A percentile compares a stretch with the other conserved stretches of the same genome.
These are phyloP conservation scores for Tylopilus orsonianus DNA, from an alignment of 1,284 basidiomycete genomes.

Conservation along the genomic window DNA sequence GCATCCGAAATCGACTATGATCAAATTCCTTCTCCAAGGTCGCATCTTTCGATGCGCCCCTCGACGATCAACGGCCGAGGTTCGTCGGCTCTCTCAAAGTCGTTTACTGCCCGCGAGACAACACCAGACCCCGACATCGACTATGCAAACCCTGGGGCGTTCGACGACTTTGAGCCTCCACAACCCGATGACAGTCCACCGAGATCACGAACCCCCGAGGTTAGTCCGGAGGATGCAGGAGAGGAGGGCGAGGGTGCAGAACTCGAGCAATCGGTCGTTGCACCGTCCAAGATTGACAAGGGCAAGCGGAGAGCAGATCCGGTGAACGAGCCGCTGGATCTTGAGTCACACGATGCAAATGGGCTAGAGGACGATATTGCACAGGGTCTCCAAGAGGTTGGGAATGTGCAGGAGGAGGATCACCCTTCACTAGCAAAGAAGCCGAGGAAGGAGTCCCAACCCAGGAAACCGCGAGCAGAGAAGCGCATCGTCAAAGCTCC, in stretches of 20 bases:
- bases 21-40: constrained; percentile 63
- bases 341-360: constrained; percentile 33
- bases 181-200: constrained; percentile 35
- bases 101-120: constrained; percentile 31
- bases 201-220: constrained; percentile 37
- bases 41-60: constrained; percentile 38
- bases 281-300: constrained; percentile 34
- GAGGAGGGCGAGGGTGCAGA: constrained; percentile 37
- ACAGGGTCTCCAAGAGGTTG: constrained; percentile 45
- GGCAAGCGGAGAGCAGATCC: constrained; percentile 37
- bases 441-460: constrained; percentile 35
- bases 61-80: constrained; percentile 41
- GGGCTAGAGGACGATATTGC: constrained; percentile 57
- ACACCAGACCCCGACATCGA: constrained; percentile 32
- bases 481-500: constrained; percentile 21
- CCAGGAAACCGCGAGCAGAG: constrained; percentile 33
- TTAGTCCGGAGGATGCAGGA: constrained; percentile 47
- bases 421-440: constrained; percentile 34
- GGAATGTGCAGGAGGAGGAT: constrained; percentile 41
- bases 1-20: constrained; percentile 63
- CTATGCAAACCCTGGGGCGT: constrained; percentile 15
- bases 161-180: constrained; percentile 37
- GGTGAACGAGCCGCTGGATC: constrained; percentile 25
- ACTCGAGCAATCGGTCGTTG: constrained; percentile 33
- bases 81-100: constrained; percentile 48